These are phyloP conservation scores for Yarrowia sp. DNA, from an alignment of 805 yeast genomes.

Conservation along the genomic window DNA sequence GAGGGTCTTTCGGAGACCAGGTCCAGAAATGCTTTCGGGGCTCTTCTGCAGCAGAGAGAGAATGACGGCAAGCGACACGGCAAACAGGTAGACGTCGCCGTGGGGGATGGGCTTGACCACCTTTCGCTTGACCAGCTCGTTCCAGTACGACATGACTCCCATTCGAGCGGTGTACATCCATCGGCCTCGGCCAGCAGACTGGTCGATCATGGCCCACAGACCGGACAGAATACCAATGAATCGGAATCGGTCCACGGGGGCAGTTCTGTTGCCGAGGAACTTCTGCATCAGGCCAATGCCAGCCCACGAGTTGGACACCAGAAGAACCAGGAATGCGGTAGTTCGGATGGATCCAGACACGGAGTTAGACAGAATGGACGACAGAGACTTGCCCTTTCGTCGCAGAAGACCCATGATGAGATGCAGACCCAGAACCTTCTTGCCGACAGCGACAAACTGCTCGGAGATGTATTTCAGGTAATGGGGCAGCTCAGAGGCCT, in stretches of 20 bases:
- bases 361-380: conserved; percentile 28
- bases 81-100: conserved; percentile 40
- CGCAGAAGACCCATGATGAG: conserved; percentile 31
- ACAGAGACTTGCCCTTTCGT: conserved; percentile 12
- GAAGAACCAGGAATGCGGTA: conserved; percentile 39
- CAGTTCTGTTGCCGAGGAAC: conserved; percentile 37
- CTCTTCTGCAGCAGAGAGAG: conserved; percentile 37
- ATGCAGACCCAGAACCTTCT: conserved; percentile 38
- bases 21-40: conserved; percentile 36
- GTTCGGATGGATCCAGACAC: conserved; percentile 37
- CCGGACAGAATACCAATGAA: conserved; percentile 45
- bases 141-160: conserved; percentile 42
- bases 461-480: conserved; percentile 33
- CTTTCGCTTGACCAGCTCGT: conserved; percentile 34
- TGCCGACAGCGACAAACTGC: conserved; percentile 34
- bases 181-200: conserved; percentile 35
- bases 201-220: conserved; percentile 42
- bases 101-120: conserved; percentile 35
- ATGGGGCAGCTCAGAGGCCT: conserved; percentile 34
- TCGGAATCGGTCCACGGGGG: conserved; percentile 40
- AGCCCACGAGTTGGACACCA: conserved; percentile 42
- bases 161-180: conserved; percentile 40
- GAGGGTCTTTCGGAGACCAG: conserved; percentile 36
- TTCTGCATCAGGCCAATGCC: conserved; percentile 42
- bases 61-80: conserved; percentile 37